Percentiles rank a stretch among this genome's conserved stretches.
These are phyloP conservation scores for Solanum infundibuliforme DNA, from an alignment of 257 asterid genomes.

Conservation along the genomic window DNA sequence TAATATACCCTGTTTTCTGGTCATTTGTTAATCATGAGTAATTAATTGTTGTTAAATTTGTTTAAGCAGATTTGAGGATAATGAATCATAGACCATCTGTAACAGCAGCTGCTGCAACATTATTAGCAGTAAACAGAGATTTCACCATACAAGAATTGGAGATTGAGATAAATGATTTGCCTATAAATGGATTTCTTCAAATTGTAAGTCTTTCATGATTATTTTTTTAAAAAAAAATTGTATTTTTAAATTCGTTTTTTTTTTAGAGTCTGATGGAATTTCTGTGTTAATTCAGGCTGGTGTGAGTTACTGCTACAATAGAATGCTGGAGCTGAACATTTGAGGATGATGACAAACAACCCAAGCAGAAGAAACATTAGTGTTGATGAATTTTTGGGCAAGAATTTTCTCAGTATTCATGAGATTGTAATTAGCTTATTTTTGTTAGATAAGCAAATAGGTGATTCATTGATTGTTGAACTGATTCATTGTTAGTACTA, in stretches of 20 bases:
- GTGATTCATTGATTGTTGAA: neutral
- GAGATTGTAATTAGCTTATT: neutral
- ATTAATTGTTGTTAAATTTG: neutral
- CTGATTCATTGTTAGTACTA: slow-evolving; percentile 21
- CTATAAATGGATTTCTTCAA: slow-evolving; percentile 10
- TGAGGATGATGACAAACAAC: slow-evolving; percentile 13
- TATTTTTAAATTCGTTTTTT: no score
- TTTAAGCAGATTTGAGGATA: slow-evolving; percentile 29
- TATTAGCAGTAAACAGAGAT: slow-evolving; percentile 28
- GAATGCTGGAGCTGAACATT: neutral
- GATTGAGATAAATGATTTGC: slow-evolving; percentile 18
- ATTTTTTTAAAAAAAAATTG: no score
- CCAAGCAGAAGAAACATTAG: neutral
- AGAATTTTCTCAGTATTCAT: slow-evolving; percentile 29
- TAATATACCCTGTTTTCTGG: neutral
- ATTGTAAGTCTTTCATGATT: slow-evolving; percentile 22
- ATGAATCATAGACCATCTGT: slow-evolving; percentile 35
- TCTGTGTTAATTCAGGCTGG: neutral
- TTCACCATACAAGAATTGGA: slow-evolving; percentile 25
- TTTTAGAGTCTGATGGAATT: slow-evolving; percentile 6
- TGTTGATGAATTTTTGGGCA: slow-evolving; percentile 9
- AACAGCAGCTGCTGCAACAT: slow-evolving; percentile 62
- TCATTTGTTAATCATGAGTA: neutral
- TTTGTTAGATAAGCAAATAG: neutral
- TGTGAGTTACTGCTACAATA: slow-evolving; percentile 1